Evolutionary conservation across 345 rosid genomes (phyloP), one percentile per base, ranked within the genome.

Genomic region (Carallia brachiata): DNA sequence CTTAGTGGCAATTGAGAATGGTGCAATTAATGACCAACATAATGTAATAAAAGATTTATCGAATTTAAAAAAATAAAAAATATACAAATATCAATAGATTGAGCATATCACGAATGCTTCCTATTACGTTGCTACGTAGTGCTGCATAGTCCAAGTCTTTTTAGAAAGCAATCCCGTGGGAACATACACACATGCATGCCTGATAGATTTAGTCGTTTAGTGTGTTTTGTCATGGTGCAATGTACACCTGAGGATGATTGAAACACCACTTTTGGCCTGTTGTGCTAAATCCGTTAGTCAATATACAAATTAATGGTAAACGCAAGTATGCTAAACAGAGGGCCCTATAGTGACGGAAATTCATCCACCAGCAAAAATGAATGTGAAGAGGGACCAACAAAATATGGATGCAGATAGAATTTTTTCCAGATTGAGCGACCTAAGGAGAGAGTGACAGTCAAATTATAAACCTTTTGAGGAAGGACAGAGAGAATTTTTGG

Each of bases 191-290:
- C 6, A 28, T 23, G 23, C 23, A 23, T 23, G 23, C 23, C 23
- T 23, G 32, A 39, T 10, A 23, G 40, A 6, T 52, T 61, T 70
- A 32, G 73, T 23, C 10, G 15, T 56, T 27, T 13, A 3, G 50
- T 3, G 64, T 58, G 57, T 39, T 52, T 23, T 52, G 52, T 52
- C 9, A 62, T n/a, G 30, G 54, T 40, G 60, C 47, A 59, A 19
- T 50, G 50, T 50, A n/a, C 50, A 62, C 67, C 60, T 53, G 67
- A 70, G 53, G 15, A 27, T 70, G 73, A 70, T 69, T 28, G 47
- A 62, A 56, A 56, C 63, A 55, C 36, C 61, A 18, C 12, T 40
- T 1, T 65, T 65, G 23, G 71, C 66, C 68, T 67, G n/a, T 10
- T n/a, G 44, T 70, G 66, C 69, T 47, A 67, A 74, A 53, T 67